These are phyloP conservation scores for Rhexocercosporidium sp. DNA, from an alignment of 2,329 filamentous ascomycete genomes.

Conservation along the genomic window DNA sequence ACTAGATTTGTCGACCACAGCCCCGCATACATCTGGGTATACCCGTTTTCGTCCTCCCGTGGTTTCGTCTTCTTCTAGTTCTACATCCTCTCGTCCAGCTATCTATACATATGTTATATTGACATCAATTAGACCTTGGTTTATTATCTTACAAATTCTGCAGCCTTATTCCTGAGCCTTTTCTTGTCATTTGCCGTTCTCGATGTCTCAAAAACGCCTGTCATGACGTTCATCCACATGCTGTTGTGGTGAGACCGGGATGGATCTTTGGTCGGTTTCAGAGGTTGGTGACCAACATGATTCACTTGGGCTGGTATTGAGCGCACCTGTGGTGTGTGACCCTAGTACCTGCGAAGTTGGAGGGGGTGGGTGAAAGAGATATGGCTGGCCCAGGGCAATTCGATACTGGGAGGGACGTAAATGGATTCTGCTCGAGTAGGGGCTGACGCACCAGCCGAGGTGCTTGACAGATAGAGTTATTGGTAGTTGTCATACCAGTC, in stretches of 20 bases:
- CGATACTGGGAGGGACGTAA: background rate
- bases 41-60: background rate
- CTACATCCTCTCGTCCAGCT: too few species aligned
- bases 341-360: background rate
- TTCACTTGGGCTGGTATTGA: too few species aligned
- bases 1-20: background rate
- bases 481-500: background rate
- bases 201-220: too few species aligned
- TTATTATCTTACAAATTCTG: too few species aligned
- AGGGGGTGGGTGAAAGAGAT: background rate
- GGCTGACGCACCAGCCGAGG: background rate
- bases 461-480: background rate
- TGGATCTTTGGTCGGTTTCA: background rate
- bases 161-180: too few species aligned
- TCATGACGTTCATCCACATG: background rate
- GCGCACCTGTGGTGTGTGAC: too few species aligned
- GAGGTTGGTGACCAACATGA: background rate
- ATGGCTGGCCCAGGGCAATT: background rate
- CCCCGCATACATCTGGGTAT: background rate
- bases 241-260: background rate
- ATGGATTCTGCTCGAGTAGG: background rate
- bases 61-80: background rate
- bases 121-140: too few species aligned
- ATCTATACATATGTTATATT: too few species aligned
- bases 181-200: too few species aligned